Base-by-base conservation (phyloP, 2,329 filamentous ascomycete species). In the Pseudogymnoascus sp. region DNA sequence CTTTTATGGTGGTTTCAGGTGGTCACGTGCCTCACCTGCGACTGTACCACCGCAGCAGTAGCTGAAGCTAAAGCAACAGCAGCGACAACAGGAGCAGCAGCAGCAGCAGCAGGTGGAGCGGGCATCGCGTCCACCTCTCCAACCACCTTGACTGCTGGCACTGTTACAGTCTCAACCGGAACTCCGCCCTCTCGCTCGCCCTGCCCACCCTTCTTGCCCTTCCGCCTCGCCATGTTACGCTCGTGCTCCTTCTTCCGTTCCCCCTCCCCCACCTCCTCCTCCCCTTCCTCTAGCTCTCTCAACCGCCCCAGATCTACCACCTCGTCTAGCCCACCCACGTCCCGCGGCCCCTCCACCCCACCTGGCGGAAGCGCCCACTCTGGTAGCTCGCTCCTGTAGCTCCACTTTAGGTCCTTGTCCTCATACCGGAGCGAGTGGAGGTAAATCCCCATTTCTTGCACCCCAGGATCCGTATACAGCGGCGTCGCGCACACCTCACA, bases 371-470 rank as follows among this genome's bases (percentile, higher is more conserved):
- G 74, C 14, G 92, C 93, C 94, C 94, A 99, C 19, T 78, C 78
- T 1, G 94, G 94, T 72, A 97, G 79, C 23, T 86, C 83, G 67
- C 92, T 97, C 71, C 88, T 84, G 74, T 97, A 97, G 61, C 86
- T 86, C 94, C 94, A 99, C 61, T 81, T 81, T 3, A 92, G 93
- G 26, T 86, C 85, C 26, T 86, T 83, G 73, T 93, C 92, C 68
- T 93, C 88, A 73, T 99, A 99, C 52, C 90, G 86, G 65, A 92
- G 84, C 63, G 93, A 95, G 77, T 99, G 94, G 65, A 99, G 80
- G 82, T 93, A 99, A 41, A 99, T 88, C 0, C 90, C 91, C 55
- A 99, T 80, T 78, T 99, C 94, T 70, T 97, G 92, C 43, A 81
- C 77, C 0, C 92, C 92, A 0, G 94, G 94, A 72, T 99, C 94